Conservation (phyloP, 2,329 filamentous ascomycete species). For the Stagonosporopsis chrysanthemi region DNA sequence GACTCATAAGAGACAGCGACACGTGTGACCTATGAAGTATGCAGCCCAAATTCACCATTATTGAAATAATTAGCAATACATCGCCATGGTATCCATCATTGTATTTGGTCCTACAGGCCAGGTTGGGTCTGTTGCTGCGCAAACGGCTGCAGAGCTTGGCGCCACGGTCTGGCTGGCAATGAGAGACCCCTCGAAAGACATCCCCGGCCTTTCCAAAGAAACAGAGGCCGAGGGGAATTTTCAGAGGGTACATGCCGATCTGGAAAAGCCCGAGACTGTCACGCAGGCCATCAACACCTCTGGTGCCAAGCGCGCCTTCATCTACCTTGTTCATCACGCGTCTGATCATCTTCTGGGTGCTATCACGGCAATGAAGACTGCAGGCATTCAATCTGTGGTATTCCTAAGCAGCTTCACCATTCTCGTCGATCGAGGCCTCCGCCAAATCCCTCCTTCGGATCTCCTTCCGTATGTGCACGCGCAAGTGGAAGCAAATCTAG, state of each 20-base stretch:
- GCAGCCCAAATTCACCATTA: too few species aligned
- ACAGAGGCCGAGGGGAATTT: constrained; percentile 44
- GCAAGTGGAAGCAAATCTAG: constrained; percentile 54
- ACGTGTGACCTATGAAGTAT: too few species aligned
- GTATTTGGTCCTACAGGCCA: constrained; percentile 61
- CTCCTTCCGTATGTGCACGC: constrained; percentile 54
- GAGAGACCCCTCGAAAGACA: constrained; percentile 55
- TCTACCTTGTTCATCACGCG: constrained; percentile 51
- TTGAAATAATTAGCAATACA: neutral
- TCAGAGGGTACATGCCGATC: constrained; percentile 55
- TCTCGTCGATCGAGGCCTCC: constrained; percentile 21
- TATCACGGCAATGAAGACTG: constrained; percentile 54
- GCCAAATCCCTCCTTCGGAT: constrained; percentile 1
- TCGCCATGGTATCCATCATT: constrained; percentile 43
- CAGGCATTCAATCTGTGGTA: constrained; percentile 56
- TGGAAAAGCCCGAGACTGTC: constrained; percentile 53
- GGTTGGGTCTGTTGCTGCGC: constrained; percentile 54
- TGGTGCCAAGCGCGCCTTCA: constrained; percentile 58
- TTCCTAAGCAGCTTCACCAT: constrained; percentile 53
- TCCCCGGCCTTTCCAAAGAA: constrained; percentile 45
- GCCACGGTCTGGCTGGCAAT: constrained; percentile 59
- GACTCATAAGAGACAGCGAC: too few species aligned
- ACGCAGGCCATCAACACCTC: constrained; percentile 51
- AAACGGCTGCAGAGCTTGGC: constrained; percentile 50
- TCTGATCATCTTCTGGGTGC: constrained; percentile 52